These are phyloP conservation scores for Coemansia sp. DNA, from an alignment of 192 early-diverging fungal species.

Conservation along the genomic window DNA sequence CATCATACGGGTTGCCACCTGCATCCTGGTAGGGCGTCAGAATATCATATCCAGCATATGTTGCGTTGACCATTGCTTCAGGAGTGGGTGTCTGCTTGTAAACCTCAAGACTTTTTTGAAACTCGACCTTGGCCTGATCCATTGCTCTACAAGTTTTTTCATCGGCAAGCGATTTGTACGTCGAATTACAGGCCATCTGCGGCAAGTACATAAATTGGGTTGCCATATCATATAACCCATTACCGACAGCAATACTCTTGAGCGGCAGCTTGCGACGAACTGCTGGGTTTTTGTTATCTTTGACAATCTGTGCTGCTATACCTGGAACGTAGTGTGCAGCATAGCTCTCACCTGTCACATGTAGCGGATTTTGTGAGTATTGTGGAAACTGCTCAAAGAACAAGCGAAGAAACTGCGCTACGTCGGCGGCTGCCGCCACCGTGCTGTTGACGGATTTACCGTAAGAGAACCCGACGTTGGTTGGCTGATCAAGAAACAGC, in stretches of 20 bases:
- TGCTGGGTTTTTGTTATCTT: constrained; percentile 57
- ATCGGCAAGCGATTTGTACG: constrained; percentile 67
- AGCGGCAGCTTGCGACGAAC: constrained; percentile 56
- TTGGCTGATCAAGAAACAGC: constrained; percentile 80
- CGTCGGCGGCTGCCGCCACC: constrained; percentile 70
- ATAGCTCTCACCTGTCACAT: constrained; percentile 83
- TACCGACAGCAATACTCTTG: constrained; percentile 76
- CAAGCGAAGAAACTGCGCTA: constrained; percentile 79
- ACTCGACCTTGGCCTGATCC: constrained; percentile 26
- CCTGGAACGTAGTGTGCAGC: constrained; percentile 93
- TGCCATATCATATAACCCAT: constrained; percentile 81
- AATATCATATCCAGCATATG: constrained; percentile 74
- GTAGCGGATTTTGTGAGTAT: constrained; percentile 70
- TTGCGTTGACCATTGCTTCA: constrained; percentile 22
- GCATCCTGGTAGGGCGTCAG: constrained; percentile 74
- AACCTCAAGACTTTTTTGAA: constrained; percentile 4
- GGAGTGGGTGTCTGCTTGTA: background rate
- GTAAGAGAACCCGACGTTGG: constrained; percentile 86
- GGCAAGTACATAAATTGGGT: constrained; percentile 82
- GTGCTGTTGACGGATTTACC: constrained; percentile 64
- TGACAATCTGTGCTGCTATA: constrained; percentile 68
- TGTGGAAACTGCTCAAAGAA: constrained; percentile 78
- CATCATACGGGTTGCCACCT: constrained; percentile 91
- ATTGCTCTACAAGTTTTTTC: constrained; percentile 66
- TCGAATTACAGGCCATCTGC: constrained; percentile 63